Conservation (phyloP, 441 rosid species). For the Erodium moschatum region DNA sequence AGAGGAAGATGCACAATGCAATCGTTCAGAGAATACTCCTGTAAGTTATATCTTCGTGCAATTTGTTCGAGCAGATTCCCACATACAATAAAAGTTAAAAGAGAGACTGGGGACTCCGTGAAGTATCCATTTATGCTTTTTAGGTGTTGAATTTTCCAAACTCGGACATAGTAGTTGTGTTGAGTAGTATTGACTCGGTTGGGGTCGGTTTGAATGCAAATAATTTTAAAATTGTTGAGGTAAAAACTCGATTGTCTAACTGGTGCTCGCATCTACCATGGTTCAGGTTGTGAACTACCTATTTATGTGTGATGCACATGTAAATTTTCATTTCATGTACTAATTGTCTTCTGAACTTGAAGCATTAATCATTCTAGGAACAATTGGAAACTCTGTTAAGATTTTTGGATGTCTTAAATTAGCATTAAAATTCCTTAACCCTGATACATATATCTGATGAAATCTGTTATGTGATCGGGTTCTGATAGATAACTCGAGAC, state of each 20-base stretch:
- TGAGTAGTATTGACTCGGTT: neutral
- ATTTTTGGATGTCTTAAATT: neutral
- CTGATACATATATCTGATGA: constrained; percentile 15
- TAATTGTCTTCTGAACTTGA: neutral
- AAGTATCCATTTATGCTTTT: constrained; percentile 1
- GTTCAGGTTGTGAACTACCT: neutral
- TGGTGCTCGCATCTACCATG: too few species aligned
- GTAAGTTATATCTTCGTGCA: constrained; percentile 40
- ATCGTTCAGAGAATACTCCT: constrained; percentile 44
- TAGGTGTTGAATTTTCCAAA: neutral
- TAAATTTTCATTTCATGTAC: neutral
- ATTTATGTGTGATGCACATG: constrained; percentile 1
- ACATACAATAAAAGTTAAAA: too few species aligned
- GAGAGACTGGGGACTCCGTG: too few species aligned
- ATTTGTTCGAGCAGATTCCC: neutral
- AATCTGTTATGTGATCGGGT: constrained; percentile 27
- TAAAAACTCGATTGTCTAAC: neutral
- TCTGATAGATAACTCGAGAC: constrained; percentile 49
- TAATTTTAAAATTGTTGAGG: neutral
- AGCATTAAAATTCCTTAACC: neutral
- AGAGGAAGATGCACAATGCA: constrained; percentile 65
- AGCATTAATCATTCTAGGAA: neutral
- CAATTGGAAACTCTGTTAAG: neutral
- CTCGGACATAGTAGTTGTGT: neutral
- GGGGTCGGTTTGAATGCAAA: neutral